These are phyloP conservation scores for Chaetoscypha palmicola DNA, from an alignment of 2,329 filamentous ascomycete species.

Conservation along the genomic window DNA sequence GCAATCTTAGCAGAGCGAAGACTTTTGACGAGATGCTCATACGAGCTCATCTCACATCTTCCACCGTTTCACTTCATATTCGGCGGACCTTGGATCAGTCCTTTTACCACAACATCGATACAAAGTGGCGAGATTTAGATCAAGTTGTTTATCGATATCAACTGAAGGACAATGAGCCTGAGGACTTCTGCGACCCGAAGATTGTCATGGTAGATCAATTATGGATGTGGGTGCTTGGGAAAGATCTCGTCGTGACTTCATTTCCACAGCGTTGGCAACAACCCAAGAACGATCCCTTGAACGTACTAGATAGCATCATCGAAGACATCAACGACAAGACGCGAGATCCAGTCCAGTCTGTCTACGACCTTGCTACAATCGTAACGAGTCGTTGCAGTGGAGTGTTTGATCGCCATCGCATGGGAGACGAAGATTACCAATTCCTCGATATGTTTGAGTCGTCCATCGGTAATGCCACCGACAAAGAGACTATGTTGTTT, in stretches of 20 bases:
- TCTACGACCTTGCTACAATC: constrained; percentile 37
- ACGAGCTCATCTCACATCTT: constrained; percentile 20
- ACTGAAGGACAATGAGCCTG: constrained; percentile 10
- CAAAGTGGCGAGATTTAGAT: constrained; percentile 33
- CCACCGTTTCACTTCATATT: constrained; percentile 35
- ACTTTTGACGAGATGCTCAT: constrained; percentile 27
- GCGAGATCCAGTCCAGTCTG: constrained; percentile 32
- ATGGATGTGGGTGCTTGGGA: constrained; percentile 39
- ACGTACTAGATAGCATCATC: constrained; percentile 33
- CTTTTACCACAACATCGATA: constrained; percentile 38
- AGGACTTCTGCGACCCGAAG: constrained; percentile 15
- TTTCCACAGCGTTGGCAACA: constrained; percentile 39
- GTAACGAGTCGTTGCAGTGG: constrained; percentile 36
- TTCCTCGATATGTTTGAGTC: constrained; percentile 28
- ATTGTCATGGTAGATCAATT: constrained; percentile 40
- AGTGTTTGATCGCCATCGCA: constrained; percentile 34
- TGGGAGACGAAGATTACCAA: constrained; percentile 25
- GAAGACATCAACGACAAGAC: constrained; percentile 27
- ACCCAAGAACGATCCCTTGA: constrained; percentile 36
- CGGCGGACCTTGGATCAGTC: constrained; percentile 41
- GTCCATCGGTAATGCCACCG: constrained; percentile 23
- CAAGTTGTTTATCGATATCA: constrained; percentile 28
- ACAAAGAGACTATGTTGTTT: constrained; percentile 22
- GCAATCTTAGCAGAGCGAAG: constrained; percentile 13
- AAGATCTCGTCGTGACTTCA: constrained; percentile 20